These are phyloP conservation scores for Camellia lanceoleosa DNA, from an alignment of 148 eudicot species.

Conservation along the genomic window DNA sequence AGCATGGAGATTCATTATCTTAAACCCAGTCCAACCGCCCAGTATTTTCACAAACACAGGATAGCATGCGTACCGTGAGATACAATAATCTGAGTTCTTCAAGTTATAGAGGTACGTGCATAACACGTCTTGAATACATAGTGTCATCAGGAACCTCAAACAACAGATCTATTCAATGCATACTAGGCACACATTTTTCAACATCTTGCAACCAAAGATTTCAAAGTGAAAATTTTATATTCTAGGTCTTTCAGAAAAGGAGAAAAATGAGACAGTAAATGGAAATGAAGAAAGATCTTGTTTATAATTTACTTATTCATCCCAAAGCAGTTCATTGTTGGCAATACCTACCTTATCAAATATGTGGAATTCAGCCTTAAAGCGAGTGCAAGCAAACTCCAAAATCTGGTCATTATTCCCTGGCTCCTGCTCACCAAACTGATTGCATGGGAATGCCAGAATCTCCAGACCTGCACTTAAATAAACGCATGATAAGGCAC, in stretches of 20 bases:
- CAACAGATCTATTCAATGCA: neutral
- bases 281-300: neutral
- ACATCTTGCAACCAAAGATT: neutral
- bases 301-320: neutral
- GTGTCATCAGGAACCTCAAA: too few relatives aligned
- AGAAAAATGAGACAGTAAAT: neutral
- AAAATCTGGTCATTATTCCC: slow-evolving; percentile 58
- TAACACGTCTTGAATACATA: too few relatives aligned
- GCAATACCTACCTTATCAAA: slow-evolving; percentile 49
- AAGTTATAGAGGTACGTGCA: neutral
- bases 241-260: neutral
- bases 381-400: slow-evolving; percentile 65
- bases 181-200: neutral
- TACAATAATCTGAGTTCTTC: neutral
- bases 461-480: slow-evolving; percentile 48
- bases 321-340: neutral
- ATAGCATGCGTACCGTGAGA: neutral
- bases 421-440: slow-evolving; percentile 63
- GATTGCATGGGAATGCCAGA: slow-evolving; percentile 75
- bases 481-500: neutral
- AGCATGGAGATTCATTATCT: too few relatives aligned
- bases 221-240: neutral
- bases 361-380: slow-evolving; percentile 63
- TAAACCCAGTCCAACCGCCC: too few relatives aligned
- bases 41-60: too few relatives aligned